Base-by-base conservation (phyloP, 2,329 filamentous ascomycete genomes). In the Xylariaceae sp. region DNA sequence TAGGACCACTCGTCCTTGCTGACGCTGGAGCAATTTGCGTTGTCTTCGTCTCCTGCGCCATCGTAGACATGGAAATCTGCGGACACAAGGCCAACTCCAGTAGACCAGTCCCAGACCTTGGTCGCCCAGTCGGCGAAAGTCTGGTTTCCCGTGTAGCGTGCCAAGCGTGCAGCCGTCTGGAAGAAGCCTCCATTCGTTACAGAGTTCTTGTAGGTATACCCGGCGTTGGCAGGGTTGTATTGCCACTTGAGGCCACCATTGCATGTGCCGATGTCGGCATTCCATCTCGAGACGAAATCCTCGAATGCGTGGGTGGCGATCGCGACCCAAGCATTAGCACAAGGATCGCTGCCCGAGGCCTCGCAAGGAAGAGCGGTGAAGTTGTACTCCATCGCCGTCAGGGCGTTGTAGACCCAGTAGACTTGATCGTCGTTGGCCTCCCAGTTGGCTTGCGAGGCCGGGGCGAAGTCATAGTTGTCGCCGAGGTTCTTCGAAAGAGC, bases 71-170 rank as follows among this genome's bases (percentile, higher is more conserved):
- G 73, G 57, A 75, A 85, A 11, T 73, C 64, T 8, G 56, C 47
- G 49, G 79, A 74, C 37, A 87, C 67, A 39, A 77, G 64, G 1
- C 71, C 70, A 2, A 76, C 61, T 1, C 56, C 53, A 13, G 54
- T 56, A 13, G 73, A 68, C 80, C 81, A 85, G 40, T 82, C 73
- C 60, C 82, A 95, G n/a, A 83, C 69, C 54, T 72, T 82, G 42
- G 77, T 71, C 0, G 87, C 88, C 85, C 85, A 89, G 12, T 87
- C 76, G 8, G 78, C 73, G 58, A 94, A 95, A 0, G 85, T 93
- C 40, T 75, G 57, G 63, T 95, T 91, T 29, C 80, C 78, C 0
- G 89, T 94, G 66, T 87, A 93, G 6, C 83, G 74, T 0, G 85
- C 86, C 11, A 94, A 73, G 12, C 88, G 81, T 4, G 87, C 74